phyloP scores from a whole-genome alignment of 345 rosid species.

The Fremontodendron californicum region DNA sequence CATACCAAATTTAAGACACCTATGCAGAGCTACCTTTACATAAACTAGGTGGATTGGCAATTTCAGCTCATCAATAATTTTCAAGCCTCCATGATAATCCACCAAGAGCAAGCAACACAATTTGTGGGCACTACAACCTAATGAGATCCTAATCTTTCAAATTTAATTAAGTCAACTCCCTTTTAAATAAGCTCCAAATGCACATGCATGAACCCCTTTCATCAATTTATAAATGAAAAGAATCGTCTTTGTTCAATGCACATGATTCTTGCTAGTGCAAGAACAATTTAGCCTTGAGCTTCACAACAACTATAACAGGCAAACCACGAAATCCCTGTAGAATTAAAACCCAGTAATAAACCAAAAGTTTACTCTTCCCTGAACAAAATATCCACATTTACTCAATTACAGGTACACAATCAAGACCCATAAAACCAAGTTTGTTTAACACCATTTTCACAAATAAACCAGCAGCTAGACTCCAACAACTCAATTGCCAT shows the following conservation, averaged over 20 bases:
- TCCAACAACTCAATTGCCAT: conserved; percentile 10
- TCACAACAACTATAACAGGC: neutral
- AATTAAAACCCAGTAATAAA: neutral
- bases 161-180: neutral
- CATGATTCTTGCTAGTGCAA: conserved; percentile 8
- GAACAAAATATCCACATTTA: neutral
- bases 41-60: neutral
- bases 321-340: neutral
- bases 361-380: conserved; percentile 5
- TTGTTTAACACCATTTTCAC: conserved; percentile 3
- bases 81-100: neutral
- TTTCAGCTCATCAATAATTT: neutral
- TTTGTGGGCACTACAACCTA: neutral
- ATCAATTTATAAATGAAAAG: neutral
- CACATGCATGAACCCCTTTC: neutral
- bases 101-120: conserved; percentile 5
- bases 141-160: neutral
- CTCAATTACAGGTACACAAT: conserved; percentile 3
- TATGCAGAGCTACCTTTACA: too few species aligned
- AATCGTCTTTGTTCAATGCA: neutral
- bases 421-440: neutral
- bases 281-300: conserved; percentile 8
- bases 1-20: too few species aligned
- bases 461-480: neutral
- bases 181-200: neutral